These are phyloP conservation scores for Spergularia bocconei DNA, from an alignment of 148 eudicot species.

Conservation along the genomic window DNA sequence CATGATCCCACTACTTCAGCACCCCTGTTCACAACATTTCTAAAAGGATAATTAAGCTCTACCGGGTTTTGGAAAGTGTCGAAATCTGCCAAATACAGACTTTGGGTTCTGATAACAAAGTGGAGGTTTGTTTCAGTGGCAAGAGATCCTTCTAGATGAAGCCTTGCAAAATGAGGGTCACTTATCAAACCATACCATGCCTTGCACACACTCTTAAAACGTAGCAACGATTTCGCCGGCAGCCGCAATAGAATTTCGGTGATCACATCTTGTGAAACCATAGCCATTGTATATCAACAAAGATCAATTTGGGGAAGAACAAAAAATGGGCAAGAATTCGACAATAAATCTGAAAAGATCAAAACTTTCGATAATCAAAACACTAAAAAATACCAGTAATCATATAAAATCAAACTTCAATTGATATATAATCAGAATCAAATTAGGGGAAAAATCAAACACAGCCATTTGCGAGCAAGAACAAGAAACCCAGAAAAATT, in stretches of 20 bases:
- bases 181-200: slow-evolving; percentile 20
- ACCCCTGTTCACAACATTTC: background rate
- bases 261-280: slow-evolving; percentile 7
- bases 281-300: too few species aligned
- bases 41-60: slow-evolving; percentile 29
- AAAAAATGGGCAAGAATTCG: too few species aligned
- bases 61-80: slow-evolving; percentile 19
- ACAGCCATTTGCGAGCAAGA: too few species aligned
- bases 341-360: too few species aligned
- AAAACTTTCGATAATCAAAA: too few species aligned
- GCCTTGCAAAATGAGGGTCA: slow-evolving; percentile 6
- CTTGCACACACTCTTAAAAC: slow-evolving; percentile 20
- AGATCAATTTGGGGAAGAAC: too few species aligned
- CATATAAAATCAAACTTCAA: too few species aligned
- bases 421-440: too few species aligned
- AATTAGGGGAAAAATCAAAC: too few species aligned
- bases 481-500: too few species aligned
- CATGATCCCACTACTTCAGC: slow-evolving; percentile 17
- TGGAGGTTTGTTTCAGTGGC: slow-evolving; percentile 17
- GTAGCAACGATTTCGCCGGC: slow-evolving; percentile 19
- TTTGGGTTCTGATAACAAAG: slow-evolving; percentile 6
- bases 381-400: too few species aligned
- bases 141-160: slow-evolving; percentile 18
- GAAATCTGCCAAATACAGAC: slow-evolving; percentile 20
- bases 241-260: slow-evolving; percentile 12